A percentile compares a stretch with the other conserved stretches of the same genome.
Conservation (phyloP, 257 asterid species). For the Solanum verrucosum region DNA sequence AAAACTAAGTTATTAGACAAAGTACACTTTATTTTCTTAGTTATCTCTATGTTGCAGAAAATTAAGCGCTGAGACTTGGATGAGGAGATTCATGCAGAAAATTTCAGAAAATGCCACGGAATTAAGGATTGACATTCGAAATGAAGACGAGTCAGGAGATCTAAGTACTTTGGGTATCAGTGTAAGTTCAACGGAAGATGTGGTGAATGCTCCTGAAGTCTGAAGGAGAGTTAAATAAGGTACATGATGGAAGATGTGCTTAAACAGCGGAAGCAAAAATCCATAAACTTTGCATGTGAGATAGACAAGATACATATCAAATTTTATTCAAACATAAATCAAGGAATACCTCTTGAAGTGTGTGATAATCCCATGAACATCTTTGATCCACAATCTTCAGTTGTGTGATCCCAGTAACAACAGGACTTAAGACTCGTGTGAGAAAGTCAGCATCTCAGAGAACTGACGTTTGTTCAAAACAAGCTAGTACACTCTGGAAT, state of each 20-base stretch:
- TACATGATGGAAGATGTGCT: background rate
- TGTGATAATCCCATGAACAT: background rate
- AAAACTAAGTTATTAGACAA: background rate
- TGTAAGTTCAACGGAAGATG: background rate
- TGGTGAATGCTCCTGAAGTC: background rate
- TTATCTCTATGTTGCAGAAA: background rate
- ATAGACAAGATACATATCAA: background rate
- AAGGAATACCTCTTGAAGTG: background rate
- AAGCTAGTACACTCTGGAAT: background rate
- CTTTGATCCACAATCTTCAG: background rate
- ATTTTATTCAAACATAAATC: background rate
- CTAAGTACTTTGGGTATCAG: background rate
- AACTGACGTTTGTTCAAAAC: background rate
- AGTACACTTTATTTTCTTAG: background rate
- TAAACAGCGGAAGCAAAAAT: background rate
- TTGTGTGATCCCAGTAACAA: background rate
- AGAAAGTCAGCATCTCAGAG: background rate
- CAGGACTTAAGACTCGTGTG: background rate
- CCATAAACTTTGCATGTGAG: background rate
- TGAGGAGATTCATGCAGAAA: background rate
- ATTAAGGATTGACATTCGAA: slow-evolving; percentile 6
- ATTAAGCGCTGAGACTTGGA: background rate
- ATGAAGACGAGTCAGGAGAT: background rate
- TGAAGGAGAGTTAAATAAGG: slow-evolving; percentile 15
- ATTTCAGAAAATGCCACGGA: slow-evolving; percentile 4